Evolutionary conservation across 2,329 filamentous ascomycete species (phyloP), one percentile per base, ranked within the genome.

Genomic region (Colletotrichum gloeosporioides): DNA sequence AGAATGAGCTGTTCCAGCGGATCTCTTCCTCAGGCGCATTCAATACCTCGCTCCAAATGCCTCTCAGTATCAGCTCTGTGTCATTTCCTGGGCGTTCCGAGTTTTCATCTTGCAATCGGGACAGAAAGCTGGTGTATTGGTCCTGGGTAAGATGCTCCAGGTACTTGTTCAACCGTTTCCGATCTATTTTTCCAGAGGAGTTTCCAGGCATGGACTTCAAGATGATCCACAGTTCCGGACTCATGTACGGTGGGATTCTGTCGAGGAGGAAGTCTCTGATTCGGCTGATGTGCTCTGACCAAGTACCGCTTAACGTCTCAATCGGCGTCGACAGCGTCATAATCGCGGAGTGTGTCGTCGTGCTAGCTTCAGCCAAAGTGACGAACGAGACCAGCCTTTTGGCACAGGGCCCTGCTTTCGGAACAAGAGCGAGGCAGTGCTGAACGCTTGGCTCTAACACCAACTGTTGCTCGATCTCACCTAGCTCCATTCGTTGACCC

Each of bases 401-500:
- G 2, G 55, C 69, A 18, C 73, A 75, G 3, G 73, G 73, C 4
- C 73, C 73, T 5, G 63, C 55, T 12, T 39, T 44, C 4, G 73
- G 73, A 6, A 73, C 69, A 8, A 75, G n/a, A 13, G n/a, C 16
- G 9, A 75, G 39, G 18, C 69, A 64, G 13, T 75, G 63, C 22
- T 49, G 73, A 1, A 75, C 63, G 1, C 22, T 16, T 0, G 55
- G 63, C 13, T 75, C 32, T 8, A 75, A n/a, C 3, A 32, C 57
- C 15, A 76, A 3, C 18, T 70, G 71, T 12, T 71, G 89, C 72
- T 92, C 94, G 69, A 98, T 93, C 81, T 98, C 95, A 2, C 91
- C 90, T 12, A 96, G 89, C 81, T 98, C 95, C 44, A 98, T 92
- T 59, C 94, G 88, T 78, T 96, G 94, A 0, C 95, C 95, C 53